Base-by-base conservation (phyloP, 495 filamentous ascomycete species). In the Thermochaetoides thermophila region DNA sequence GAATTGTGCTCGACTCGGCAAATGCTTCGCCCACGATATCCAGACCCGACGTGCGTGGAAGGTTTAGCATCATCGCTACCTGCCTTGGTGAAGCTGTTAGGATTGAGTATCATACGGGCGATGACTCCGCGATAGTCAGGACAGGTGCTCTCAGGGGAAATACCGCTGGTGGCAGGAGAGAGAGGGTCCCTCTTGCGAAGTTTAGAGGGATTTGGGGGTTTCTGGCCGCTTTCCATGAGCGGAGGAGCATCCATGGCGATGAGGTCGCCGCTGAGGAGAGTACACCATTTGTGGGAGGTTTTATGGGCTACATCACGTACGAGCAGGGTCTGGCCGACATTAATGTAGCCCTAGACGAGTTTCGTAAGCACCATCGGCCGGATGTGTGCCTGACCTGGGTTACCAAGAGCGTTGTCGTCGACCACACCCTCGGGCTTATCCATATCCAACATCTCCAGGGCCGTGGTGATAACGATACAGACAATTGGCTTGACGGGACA, bases 301-400 rank as follows among this genome's bases (percentile, higher is more conserved):
- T 95, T 30, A 70, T 95, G 53, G 89, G 89, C 0, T 93, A 79
- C 46, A 78, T 85, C 28, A 83, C 81, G 1, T 95, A 95, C 40
- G 87, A 97, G 49, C 66, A 84, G 30, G 83, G 85, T 0, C 61
- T 95, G 1, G 50, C 66, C 16, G 64, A 66, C 3, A 73, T 84
- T 18, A 61, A 55, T 20, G 57, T 82, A 15, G 33, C 48, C 0
- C 46, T 34, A 13, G 32, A 36, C 11, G 40, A 46, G n/a, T 42
- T 40, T 17, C 48, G 38, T n/a, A 25, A 21, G n/a, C 60, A 65
- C n/a, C 45, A 60, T 34, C 63, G 66, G 0, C 75, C 83, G 0
- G 87, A 94, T 54, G 60, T 86, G 23, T 80, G 69, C 46, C 67
- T 94, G 15, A 60, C 71, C 13, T 89, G 82, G 68, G 69, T 84